phyloP scores from a whole-genome alignment of 176 grass and related monocot species.

The Puccinellia tenuiflora region DNA sequence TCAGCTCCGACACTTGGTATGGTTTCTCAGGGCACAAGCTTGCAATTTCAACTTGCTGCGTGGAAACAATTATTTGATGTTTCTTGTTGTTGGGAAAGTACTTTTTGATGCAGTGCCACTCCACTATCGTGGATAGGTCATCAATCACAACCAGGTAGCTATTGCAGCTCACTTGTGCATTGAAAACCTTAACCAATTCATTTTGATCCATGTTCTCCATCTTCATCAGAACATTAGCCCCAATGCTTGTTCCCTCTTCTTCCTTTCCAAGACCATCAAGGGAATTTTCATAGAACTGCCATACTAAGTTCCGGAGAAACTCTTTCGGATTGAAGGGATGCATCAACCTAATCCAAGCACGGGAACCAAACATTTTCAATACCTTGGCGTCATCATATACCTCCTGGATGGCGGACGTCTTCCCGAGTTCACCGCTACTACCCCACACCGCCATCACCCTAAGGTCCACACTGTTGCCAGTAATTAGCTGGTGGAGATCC shows the following conservation, averaged over 20 bases:
- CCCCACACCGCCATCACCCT: neutral
- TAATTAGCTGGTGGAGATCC: neutral
- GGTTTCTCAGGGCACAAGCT: neutral
- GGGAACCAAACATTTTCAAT: neutral
- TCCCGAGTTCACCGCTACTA: neutral
- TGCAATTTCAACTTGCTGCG: neutral
- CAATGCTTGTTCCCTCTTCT: neutral
- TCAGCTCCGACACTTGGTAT: fast-evolving
- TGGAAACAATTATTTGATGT: neutral
- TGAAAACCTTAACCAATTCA: neutral
- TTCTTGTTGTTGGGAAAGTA: neutral
- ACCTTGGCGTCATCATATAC: neutral
- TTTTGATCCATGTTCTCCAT: neutral
- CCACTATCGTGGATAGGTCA: neutral
- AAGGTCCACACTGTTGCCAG: neutral
- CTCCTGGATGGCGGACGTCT: neutral
- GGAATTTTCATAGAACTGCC: neutral
- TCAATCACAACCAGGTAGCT: slow-evolving; percentile 17
- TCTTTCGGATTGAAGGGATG: neutral
- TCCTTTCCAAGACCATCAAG: neutral
- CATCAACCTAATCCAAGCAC: neutral
- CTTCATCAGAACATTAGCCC: neutral
- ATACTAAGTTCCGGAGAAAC: neutral
- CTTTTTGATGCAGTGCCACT: slow-evolving; percentile 10
- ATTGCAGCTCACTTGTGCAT: neutral